Conservation (phyloP, 2,329 filamentous ascomycete genomes). For the Penicillium sp. region DNA sequence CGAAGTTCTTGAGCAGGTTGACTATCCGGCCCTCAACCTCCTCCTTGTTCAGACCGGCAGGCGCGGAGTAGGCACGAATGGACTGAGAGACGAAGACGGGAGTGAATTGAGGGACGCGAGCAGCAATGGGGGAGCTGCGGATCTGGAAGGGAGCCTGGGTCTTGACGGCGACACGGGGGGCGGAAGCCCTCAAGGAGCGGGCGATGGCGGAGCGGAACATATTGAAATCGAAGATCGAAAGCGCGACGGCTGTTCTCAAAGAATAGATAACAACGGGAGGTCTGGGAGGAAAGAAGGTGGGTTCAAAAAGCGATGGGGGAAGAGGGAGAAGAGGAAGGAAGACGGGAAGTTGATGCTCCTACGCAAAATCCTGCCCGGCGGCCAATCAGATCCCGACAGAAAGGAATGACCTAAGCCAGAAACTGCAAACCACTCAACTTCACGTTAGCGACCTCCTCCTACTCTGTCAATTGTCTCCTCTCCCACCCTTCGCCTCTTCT, state of each 20-base stretch:
- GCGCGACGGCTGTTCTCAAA: constrained; percentile 20
- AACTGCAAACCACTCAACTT: constrained; percentile 31
- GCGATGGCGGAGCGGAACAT: constrained; percentile 92
- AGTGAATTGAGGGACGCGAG: constrained; percentile 59
- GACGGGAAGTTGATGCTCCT: constrained; percentile 30
- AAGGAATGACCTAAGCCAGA: constrained; percentile 42
- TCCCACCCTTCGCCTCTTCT: constrained; percentile 20
- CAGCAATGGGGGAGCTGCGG: constrained; percentile 57
- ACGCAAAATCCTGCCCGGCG: constrained; percentile 34
- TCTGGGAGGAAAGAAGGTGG: constrained; percentile 16
- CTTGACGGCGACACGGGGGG: constrained; percentile 50
- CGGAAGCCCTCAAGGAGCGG: constrained; percentile 65
- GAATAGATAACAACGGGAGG: constrained; percentile 10
- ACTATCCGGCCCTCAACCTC: constrained; percentile 92
- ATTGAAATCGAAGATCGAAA: constrained; percentile 35
- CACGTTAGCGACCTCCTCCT: constrained; percentile 18
- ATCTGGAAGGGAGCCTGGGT: constrained; percentile 59
- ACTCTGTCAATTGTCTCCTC: constrained; percentile 22
- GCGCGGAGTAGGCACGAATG: constrained; percentile 83
- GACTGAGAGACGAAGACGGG: constrained; percentile 65
- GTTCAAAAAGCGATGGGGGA: constrained; percentile 13
- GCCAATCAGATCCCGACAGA: constrained; percentile 41
- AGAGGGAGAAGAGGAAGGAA: constrained; percentile 22
- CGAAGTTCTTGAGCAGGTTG: constrained; percentile 89
- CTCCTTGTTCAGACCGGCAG: constrained; percentile 70